Evolutionary conservation across 495 filamentous ascomycete species (phyloP), one percentile per base, ranked within the genome.

Genomic region (Talaromyces wortmannii): DNA sequence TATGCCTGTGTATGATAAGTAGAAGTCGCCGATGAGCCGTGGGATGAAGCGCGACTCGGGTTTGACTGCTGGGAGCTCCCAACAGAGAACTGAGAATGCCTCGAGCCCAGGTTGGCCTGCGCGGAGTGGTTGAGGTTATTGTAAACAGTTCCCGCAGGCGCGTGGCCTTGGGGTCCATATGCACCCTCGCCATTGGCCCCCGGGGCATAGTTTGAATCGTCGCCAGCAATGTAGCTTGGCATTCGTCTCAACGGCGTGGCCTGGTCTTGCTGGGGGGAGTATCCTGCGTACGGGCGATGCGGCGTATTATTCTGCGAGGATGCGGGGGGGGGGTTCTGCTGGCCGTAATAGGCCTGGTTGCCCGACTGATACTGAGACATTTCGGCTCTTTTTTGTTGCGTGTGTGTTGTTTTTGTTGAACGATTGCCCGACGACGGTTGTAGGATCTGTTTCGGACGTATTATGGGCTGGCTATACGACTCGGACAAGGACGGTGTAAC

Each of bases 141-240:
- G 43, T 57, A 44, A 47, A 23, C 67, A 48, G 62, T 60, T 42
- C 55, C 64, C 66, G 66, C 62, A 59, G 64, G 50, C 59, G 67
- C 63, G 57, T 68, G 61, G 47, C 61, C 31, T 63, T 68, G 57
- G 12, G 61, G 43, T 10, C 62, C 44, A 40, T 76, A 75, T 61
- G 80, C 73, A 57, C 82, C 75, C n/a, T 53, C 52, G 18, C 45
- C 45, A 45, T 17, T 11, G 30, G 40, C 52, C 10, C 17, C 30
- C 15, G 52, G 42, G 31, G 52, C 13, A 48, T 68, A 74, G 18
- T 61, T 65, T 36, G 78, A 77, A 66, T 95, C 89, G 66, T 95
- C 89, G 57, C 88, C 90, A 61, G 77, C 83, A 64, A 91, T 86
- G 70, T 87, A 92, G 67, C 90, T 92, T 50, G 83, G 76, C 63